Conservation (phyloP, 345 rosid genomes). For the Dipteronia dyeriana region DNA sequence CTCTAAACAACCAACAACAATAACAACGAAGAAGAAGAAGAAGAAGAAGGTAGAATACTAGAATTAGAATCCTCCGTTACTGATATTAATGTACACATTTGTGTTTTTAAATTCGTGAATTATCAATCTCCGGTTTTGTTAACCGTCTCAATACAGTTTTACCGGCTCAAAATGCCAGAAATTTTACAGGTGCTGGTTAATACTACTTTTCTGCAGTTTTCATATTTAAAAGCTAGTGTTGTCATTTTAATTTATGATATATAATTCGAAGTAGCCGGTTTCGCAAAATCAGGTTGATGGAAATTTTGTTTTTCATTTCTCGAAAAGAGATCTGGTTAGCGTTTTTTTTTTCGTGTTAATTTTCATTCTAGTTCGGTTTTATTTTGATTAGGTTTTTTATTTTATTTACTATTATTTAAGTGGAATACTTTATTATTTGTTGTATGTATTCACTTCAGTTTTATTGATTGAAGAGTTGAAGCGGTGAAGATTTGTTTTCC, state of each 20-base stretch:
- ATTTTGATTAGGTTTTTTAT: not conserved
- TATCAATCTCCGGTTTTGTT: not conserved
- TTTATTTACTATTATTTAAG: not conserved
- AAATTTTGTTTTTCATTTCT: not conserved
- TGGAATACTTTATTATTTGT: not conserved
- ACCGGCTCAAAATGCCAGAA: not conserved
- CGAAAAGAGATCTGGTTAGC: conserved; percentile 12
- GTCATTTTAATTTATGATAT: not conserved
- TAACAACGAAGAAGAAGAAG: not conserved
- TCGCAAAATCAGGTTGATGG: not conserved
- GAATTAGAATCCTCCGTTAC: conserved; percentile 4
- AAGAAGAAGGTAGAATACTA: conserved; percentile 27
- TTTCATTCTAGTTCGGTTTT: not conserved
- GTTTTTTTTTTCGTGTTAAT: not conserved
- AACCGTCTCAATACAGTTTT: not conserved
- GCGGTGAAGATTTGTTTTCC: conserved; percentile 8
- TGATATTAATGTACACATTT: not conserved
- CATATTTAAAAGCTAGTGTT: not conserved
- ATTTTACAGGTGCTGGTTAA: not conserved
- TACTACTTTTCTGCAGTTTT: not conserved
- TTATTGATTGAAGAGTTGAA: conserved; percentile 5
- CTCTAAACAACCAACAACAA: not conserved
- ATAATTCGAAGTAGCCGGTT: not conserved
- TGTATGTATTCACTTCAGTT: conserved; percentile 2
- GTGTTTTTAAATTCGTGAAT: not conserved